Conservation (phyloP, 2,329 filamentous ascomycete species). For the Plectosphaerella cucumerina region DNA sequence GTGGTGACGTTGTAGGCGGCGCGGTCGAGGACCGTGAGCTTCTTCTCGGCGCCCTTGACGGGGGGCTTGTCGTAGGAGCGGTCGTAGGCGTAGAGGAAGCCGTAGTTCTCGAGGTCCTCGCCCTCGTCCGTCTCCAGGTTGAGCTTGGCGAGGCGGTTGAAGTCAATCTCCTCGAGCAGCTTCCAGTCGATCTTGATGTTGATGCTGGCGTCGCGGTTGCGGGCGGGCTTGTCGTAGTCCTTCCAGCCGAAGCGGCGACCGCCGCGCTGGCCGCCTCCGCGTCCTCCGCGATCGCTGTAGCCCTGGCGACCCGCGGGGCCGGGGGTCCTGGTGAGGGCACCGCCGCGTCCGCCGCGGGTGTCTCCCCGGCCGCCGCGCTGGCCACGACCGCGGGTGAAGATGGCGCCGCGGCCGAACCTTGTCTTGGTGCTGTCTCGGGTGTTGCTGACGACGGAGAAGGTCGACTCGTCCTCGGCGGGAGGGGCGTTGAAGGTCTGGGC, state of each 20-base stretch:
- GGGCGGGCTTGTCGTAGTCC: constrained; percentile 96
- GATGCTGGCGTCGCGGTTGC: constrained; percentile 93
- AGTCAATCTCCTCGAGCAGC: constrained; percentile 97
- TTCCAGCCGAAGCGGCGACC: constrained; percentile 96
- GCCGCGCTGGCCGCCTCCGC: constrained; percentile 65
- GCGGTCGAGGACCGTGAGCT: constrained; percentile 83
- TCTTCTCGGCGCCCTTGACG: constrained; percentile 83
- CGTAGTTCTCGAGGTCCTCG: constrained; percentile 92
- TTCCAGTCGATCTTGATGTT: constrained; percentile 96
- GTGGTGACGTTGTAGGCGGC: constrained; percentile 98
- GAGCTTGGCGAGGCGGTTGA: constrained; percentile 89
- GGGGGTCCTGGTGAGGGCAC: constrained; percentile 62
- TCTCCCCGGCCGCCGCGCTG: constrained; percentile 68
- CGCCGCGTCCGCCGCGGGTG: constrained; percentile 52
- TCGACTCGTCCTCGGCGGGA: constrained; percentile 89
- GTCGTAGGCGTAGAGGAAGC: constrained; percentile 98
- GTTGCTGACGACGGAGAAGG: constrained; percentile 97
- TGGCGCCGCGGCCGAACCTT: constrained; percentile 83
- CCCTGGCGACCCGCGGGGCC: constrained; percentile 57
- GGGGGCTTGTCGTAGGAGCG: constrained; percentile 90
- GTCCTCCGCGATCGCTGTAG: constrained; percentile 69
- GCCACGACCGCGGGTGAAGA: constrained; percentile 84
- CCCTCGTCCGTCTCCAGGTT: constrained; percentile 93
- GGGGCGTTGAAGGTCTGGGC: constrained; percentile 87
- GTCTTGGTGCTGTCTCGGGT: constrained; percentile 80